These are phyloP conservation scores for Orbilia ellipsospora DNA, from an alignment of 2,329 filamentous ascomycete genomes.

Conservation along the genomic window DNA sequence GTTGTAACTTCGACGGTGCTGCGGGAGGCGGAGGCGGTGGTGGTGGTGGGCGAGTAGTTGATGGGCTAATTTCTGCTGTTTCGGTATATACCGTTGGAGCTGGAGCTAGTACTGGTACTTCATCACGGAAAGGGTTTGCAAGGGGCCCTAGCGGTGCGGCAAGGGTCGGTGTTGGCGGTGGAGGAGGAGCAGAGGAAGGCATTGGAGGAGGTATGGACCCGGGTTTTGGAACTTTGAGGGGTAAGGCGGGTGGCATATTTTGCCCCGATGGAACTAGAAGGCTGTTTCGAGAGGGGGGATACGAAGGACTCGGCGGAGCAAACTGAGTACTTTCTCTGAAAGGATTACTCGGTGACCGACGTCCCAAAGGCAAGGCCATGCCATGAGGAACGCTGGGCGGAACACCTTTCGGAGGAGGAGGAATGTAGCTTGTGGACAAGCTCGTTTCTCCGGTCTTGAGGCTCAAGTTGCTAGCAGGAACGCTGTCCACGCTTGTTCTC, in stretches of 20 bases:
- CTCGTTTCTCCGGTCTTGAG: background rate
- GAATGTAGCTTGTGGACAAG: background rate
- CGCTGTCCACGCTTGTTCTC: conserved; percentile 21
- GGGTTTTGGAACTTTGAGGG: conserved; percentile 13
- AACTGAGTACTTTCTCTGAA: background rate
- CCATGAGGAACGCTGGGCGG: conserved; percentile 21
- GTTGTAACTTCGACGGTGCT: conserved; percentile 31
- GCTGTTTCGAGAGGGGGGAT: conserved; percentile 5
- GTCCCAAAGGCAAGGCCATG: background rate
- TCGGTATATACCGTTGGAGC: conserved; percentile 6
- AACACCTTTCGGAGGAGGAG: conserved; percentile 6
- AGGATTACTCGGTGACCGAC: conserved; percentile 5
- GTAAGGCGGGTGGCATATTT: conserved; percentile 5
- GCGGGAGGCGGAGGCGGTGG: conserved; percentile 27
- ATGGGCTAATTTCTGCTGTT: conserved; percentile 17
- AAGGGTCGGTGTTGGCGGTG: conserved; percentile 14
- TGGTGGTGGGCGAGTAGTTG: conserved; percentile 3
- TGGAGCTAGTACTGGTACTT: conserved; percentile 1
- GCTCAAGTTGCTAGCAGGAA: conserved; percentile 18
- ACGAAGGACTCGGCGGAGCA: background rate
- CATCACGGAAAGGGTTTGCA: conserved; percentile 39
- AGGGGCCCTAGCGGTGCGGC: conserved; percentile 26
- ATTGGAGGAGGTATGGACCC: conserved; percentile 32
- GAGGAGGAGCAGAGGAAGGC: conserved; percentile 14
- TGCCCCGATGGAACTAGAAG: conserved; percentile 15